Evolutionary conservation across 1,139 yeast species (phyloP).

Genomic region (Yamadazyma diospyri): DNA sequence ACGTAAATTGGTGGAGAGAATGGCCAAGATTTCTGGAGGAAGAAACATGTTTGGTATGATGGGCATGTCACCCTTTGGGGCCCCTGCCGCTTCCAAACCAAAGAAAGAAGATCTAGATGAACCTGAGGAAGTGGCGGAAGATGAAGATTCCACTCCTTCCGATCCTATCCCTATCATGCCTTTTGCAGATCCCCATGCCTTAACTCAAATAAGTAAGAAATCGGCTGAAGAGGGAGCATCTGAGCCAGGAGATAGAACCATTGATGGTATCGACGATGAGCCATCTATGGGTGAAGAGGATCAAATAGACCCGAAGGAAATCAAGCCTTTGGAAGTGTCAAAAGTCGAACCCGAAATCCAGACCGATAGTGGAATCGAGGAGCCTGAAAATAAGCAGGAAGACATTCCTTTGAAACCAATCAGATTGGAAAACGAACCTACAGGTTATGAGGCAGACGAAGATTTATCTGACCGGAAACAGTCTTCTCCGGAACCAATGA

Average conservation of each 20-base stretch:
- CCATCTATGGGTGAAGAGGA: constrained; percentile 16
- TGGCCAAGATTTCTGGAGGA: constrained; percentile 94
- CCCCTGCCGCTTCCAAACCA: constrained; percentile 19
- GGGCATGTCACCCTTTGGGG: constrained; percentile 51
- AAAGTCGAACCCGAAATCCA: constrained; percentile 17
- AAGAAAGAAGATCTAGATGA: constrained; percentile 12
- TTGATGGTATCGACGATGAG: constrained; percentile 11
- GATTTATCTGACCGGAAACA: constrained; percentile 31
- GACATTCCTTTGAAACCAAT: constrained; percentile 4
- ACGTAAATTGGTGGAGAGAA: constrained; percentile 79
- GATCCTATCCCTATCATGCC: constrained; percentile 43
- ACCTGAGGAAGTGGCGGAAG: constrained; percentile 12
- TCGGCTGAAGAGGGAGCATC: not conserved
- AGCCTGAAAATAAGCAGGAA: not conserved
- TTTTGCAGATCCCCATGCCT: constrained; percentile 15
- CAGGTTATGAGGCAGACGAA: constrained; percentile 47
- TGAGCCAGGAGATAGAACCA: constrained; percentile 2
- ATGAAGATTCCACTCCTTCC: constrained; percentile 9
- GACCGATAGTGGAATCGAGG: constrained; percentile 13
- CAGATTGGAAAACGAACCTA: constrained; percentile 26
- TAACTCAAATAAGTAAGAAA: constrained; percentile 6
- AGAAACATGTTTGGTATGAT: constrained; percentile 86
- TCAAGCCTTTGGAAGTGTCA: not conserved
- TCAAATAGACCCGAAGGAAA: constrained; percentile 8
- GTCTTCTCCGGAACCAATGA: constrained; percentile 13